Evolutionary conservation across 768 basidiomycete genomes (phyloP).

Genomic region (Mycena crocata): DNA sequence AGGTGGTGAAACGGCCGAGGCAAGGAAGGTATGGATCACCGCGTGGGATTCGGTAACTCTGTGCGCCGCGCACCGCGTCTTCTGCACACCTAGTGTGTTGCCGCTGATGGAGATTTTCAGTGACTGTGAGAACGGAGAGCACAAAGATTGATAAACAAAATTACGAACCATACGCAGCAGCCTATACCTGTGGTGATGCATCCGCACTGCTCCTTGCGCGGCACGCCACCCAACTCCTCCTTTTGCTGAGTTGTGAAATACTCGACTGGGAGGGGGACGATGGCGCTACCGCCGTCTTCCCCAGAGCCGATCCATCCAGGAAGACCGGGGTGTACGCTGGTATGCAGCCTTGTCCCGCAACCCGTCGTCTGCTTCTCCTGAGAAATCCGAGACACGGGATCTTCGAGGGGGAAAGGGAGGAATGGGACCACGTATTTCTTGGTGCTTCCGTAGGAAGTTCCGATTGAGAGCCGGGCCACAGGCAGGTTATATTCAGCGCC

Average conservation of each 20-base stretch:
- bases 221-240: background rate
- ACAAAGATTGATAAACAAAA: no score
- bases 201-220: background rate
- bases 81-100: no score
- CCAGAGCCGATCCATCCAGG: background rate
- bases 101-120: no score
- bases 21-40: no score
- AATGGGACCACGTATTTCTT: background rate
- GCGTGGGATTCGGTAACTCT: no score
- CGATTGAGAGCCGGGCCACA: accelerated
- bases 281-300: background rate
- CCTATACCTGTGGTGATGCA: slow-evolving; percentile 5
- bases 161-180: slow-evolving; percentile 14
- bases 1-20: no score
- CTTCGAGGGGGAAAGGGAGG: slow-evolving; percentile 8
- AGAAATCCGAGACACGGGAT: background rate
- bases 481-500: background rate
- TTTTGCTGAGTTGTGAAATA: slow-evolving; percentile 14
- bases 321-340: background rate
- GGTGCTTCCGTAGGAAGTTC: background rate
- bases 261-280: background rate
- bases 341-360: background rate
- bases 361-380: background rate
- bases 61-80: no score
- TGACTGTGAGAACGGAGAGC: no score